Percentiles rank a stretch among this genome's conserved stretches.
These are phyloP conservation scores for Talaromyces sp. DNA, from an alignment of 2,329 filamentous ascomycete species.

Conservation along the genomic window DNA sequence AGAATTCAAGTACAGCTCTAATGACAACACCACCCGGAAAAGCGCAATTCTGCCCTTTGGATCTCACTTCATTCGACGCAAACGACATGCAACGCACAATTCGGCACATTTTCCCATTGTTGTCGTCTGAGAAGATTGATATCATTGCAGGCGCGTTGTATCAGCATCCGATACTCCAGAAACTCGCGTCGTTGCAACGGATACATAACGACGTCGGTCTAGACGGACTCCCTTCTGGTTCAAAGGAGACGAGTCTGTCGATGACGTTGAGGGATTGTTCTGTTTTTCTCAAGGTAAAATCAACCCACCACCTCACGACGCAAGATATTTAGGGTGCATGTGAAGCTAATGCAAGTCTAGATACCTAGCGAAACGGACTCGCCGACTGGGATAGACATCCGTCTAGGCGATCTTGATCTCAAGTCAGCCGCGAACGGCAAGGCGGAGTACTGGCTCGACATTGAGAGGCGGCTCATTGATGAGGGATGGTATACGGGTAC, in stretches of 20 bases:
- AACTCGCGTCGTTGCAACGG: slow-evolving; percentile 34
- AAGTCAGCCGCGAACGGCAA: slow-evolving; percentile 65
- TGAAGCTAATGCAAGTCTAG: background rate
- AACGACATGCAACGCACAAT: slow-evolving; percentile 46
- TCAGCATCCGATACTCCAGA: slow-evolving; percentile 34
- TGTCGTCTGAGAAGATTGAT: slow-evolving; percentile 33
- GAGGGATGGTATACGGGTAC: slow-evolving; percentile 63
- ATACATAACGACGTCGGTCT: slow-evolving; percentile 35
- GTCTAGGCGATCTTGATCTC: slow-evolving; percentile 72
- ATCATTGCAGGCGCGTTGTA: slow-evolving; percentile 35
- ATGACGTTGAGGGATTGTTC: slow-evolving; percentile 82
- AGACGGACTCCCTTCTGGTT: slow-evolving; percentile 33
- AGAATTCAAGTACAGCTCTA: background rate
- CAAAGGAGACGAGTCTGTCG: slow-evolving; percentile 57
- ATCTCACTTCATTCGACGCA: slow-evolving; percentile 52
- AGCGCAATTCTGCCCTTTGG: slow-evolving; percentile 60
- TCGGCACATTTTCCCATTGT: slow-evolving; percentile 21
- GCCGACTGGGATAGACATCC: slow-evolving; percentile 36
- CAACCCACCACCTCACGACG: background rate
- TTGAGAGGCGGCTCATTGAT: slow-evolving; percentile 60
- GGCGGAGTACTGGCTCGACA: slow-evolving; percentile 62
- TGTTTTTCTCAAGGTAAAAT: slow-evolving; percentile 63
- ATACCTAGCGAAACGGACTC: background rate
- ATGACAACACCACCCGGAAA: background rate
- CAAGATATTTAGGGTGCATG: background rate